These are phyloP conservation scores for Paecilomyces dactylethromorphus DNA, from an alignment of 2,329 filamentous ascomycete genomes.

Conservation along the genomic window DNA sequence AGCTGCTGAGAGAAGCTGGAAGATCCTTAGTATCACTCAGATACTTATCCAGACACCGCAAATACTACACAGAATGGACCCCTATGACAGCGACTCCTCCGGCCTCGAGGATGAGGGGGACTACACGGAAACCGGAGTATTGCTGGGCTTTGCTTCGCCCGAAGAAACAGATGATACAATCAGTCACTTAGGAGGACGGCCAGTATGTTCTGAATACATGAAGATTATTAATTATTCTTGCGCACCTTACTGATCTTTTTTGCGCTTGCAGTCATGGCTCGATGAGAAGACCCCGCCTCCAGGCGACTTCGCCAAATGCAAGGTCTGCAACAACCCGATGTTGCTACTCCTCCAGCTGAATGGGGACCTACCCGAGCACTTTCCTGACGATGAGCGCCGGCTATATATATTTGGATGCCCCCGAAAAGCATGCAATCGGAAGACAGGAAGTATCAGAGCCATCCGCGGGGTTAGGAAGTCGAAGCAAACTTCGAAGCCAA, in stretches of 20 bases:
- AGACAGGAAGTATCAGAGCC: slow-evolving; percentile 72
- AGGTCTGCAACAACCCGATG: slow-evolving; percentile 77
- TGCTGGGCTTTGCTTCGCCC: slow-evolving; percentile 81
- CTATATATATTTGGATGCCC: slow-evolving; percentile 82
- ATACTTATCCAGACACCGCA: neutral
- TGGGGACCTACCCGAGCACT: slow-evolving; percentile 78
- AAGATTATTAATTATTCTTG: neutral
- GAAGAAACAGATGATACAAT: slow-evolving; percentile 74
- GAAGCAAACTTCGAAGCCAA: slow-evolving; percentile 21
- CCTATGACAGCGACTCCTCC: slow-evolving; percentile 84
- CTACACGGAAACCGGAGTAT: slow-evolving; percentile 64
- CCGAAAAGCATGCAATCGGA: slow-evolving; percentile 70
- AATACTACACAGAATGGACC: slow-evolving; percentile 49
- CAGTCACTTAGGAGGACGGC: slow-evolving; percentile 79
- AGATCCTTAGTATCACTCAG: neutral
- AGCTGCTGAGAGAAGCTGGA: neutral
- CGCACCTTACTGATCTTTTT: slow-evolving; percentile 11
- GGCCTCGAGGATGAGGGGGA: slow-evolving; percentile 55
- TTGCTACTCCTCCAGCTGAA: slow-evolving; percentile 84
- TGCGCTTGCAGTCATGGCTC: slow-evolving; percentile 66
- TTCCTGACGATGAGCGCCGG: slow-evolving; percentile 79
- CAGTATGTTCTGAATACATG: slow-evolving; percentile 53
- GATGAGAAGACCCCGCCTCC: slow-evolving; percentile 65
- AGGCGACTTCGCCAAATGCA: slow-evolving; percentile 73
- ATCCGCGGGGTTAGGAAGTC: slow-evolving; percentile 59